Evolutionary conservation across 345 rosid genomes (phyloP), one percentile per base, ranked within the genome.

Genomic region (Arabidopsis arenosa): DNA sequence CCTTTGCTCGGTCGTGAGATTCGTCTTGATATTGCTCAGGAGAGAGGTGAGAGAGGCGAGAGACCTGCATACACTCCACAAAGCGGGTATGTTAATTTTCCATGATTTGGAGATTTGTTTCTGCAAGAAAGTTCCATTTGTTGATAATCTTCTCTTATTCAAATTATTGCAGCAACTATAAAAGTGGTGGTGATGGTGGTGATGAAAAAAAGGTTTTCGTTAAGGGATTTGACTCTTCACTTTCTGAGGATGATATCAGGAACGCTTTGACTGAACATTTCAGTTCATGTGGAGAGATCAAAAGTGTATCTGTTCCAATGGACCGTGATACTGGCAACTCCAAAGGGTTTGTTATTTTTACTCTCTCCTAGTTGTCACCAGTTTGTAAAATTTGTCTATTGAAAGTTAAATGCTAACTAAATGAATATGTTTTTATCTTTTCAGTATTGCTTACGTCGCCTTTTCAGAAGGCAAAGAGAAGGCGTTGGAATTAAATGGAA

Each of bases 391-490:
- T 32, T 44, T 54, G 8, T 51, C 10, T 39, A 6, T 40, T 37
- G 3, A 12, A 0, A 36, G 41, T 39, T 12, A 3, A 35, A 5
- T 47, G 9, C 21, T 48, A 10, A 47, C 30, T 36, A 21, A 30
- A 26, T 9, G 9, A 47, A 6, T 10, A 15, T 54, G 40, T 26
- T 17, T n/a, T 1, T 5, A 15, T 18, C 18, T 51, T 76, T 73
- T 55, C 85, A 95, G 98, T 72, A 75, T 84, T 82, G 96, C 98
- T 5, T 92, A 87, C 75, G 1, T 95, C 59, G 94, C 86, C 36
- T 93, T 93, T 21, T 23, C 65, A 0, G 89, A 88, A n/a, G 53
- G 59, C 6, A 41, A 85, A 30, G 87, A 69, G 79, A 90, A 87
- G 70, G 99, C 97, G 0, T 72, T 85, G 23, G 96, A 87, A 39